Evolutionary conservation across 2,329 filamentous ascomycete genomes (phyloP).

Genomic region (Harringtonia lauricola): DNA sequence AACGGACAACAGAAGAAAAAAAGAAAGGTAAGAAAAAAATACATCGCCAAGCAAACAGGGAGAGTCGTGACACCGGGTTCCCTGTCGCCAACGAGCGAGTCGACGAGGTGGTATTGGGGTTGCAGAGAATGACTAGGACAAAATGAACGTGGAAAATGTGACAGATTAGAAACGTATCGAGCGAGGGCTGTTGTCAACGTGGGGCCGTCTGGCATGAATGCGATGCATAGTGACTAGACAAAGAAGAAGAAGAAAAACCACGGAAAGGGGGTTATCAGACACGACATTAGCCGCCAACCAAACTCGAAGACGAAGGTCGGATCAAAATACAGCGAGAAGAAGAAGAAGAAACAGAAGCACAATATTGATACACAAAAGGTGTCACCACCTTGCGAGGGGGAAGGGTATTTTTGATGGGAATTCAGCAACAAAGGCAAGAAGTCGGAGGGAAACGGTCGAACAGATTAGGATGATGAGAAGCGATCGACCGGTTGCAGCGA

Average conservation of each 20-base stretch:
- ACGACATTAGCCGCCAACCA: background rate
- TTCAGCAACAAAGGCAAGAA: background rate
- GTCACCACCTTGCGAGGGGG: background rate
- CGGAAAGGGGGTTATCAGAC: no score
- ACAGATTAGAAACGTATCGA: slow-evolving; percentile 1
- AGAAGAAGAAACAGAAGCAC: background rate
- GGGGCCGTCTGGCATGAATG: slow-evolving; percentile 4
- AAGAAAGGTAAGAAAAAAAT: background rate
- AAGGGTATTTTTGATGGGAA: slow-evolving; percentile 4
- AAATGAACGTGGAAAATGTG: background rate
- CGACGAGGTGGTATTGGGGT: background rate
- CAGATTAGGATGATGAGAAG: background rate
- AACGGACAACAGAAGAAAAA: background rate
- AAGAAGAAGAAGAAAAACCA: background rate
- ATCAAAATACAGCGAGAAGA: background rate
- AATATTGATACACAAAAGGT: slow-evolving; percentile 4
- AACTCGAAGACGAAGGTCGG: background rate
- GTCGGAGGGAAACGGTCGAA: background rate
- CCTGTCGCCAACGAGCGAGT: background rate
- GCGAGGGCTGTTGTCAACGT: slow-evolving; percentile 6
- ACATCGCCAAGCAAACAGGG: background rate
- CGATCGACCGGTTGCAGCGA: background rate
- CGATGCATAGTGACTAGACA: slow-evolving; percentile 4
- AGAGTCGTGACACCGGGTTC: no score
- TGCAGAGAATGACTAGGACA: background rate